These are phyloP conservation scores for Salicornia ramosissima DNA, from an alignment of 148 eudicot genomes.

Conservation along the genomic window DNA sequence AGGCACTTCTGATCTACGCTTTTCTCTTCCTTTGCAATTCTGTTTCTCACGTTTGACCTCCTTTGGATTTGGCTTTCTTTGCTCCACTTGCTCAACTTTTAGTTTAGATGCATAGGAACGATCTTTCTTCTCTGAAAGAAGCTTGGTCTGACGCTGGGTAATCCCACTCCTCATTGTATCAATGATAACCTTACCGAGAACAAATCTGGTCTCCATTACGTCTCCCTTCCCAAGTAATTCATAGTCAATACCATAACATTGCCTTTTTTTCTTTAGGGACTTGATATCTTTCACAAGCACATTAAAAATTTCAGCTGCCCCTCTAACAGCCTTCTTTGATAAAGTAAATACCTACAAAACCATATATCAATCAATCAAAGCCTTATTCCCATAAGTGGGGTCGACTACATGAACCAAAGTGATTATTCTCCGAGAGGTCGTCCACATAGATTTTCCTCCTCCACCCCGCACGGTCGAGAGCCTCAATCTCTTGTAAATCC, in stretches of 20 bases:
- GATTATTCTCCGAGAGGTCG: no score
- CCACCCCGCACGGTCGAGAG: no score
- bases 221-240: conserved; percentile 50
- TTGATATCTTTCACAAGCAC: conserved; percentile 27
- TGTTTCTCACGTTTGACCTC: conserved; percentile 10
- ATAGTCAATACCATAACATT: conserved; percentile 32
- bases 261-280: conserved; percentile 24
- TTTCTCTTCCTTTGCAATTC: conserved; percentile 15
- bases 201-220: conserved; percentile 47
- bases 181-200: conserved; percentile 55
- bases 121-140: conserved; percentile 25
- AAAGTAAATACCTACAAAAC: conserved; percentile 51
- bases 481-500: no score
- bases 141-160: conserved; percentile 7
- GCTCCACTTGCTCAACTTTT: conserved; percentile 16
- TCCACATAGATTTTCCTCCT: no score
- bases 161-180: conserved; percentile 42
- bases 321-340: conserved; percentile 27
- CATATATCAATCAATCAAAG: background rate
- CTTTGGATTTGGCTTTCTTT: conserved; percentile 12
- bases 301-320: conserved; percentile 32
- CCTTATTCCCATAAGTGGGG: no score
- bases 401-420: no score
- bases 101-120: conserved; percentile 5
- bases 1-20: conserved; percentile 10